A percentile compares a stretch with the other conserved stretches of the same genome.
Evolutionary conservation across 2,329 filamentous ascomycete species (phyloP).

Genomic region (Pseudocercospora eumusae): DNA sequence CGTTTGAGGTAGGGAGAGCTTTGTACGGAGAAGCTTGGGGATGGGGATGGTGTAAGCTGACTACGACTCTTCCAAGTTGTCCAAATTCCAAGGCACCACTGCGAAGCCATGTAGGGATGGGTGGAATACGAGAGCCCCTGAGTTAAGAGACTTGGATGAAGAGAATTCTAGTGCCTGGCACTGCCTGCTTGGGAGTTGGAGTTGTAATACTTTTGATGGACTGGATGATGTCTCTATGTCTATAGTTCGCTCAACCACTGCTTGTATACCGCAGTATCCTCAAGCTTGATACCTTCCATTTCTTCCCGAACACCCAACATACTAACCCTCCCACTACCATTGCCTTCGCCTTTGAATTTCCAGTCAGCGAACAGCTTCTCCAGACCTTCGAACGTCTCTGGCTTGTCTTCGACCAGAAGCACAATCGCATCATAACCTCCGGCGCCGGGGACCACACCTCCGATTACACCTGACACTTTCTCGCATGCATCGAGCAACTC

Average conservation of each 20-base stretch:
- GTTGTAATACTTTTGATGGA: neutral
- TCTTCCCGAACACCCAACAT: conserved; percentile 71
- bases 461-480: conserved; percentile 74
- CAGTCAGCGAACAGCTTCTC: conserved; percentile 66
- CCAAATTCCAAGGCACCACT: conserved; percentile 1
- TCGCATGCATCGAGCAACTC: conserved; percentile 75
- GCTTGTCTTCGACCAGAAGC: conserved; percentile 73
- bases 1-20: neutral
- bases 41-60: conserved; percentile 1
- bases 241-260: conserved; percentile 37
- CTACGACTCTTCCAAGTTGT: neutral
- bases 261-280: conserved; percentile 45
- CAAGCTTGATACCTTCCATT: conserved; percentile 62
- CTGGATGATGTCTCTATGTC: conserved; percentile 1
- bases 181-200: neutral
- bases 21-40: neutral
- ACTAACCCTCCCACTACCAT: conserved; percentile 59
- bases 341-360: conserved; percentile 50
- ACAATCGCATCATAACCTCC: conserved; percentile 91
- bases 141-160: neutral
- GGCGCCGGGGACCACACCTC: conserved; percentile 89
- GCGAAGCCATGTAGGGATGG: neutral
- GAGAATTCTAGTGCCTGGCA: neutral
- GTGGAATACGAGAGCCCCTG: neutral
- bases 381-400: conserved; percentile 62